phyloP scores from a whole-genome alignment of 768 basidiomycete genomes.

The Strobilomyces confusus region DNA sequence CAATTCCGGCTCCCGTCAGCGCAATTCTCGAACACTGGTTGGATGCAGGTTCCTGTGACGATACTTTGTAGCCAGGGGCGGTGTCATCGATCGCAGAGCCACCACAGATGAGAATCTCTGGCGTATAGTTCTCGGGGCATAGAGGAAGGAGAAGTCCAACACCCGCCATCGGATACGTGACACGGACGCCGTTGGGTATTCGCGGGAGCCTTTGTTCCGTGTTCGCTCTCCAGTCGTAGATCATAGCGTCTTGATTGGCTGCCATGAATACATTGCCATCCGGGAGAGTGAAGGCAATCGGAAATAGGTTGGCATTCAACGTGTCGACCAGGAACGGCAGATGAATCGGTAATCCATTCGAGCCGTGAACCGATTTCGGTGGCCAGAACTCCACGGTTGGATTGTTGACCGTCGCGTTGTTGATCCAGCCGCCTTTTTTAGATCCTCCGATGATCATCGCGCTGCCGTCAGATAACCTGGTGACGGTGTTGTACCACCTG shows the following conservation, averaged over 20 bases:
- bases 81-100: slow-evolving; percentile 66
- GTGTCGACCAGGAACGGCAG: slow-evolving; percentile 64
- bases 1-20: slow-evolving; percentile 61
- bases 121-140: slow-evolving; percentile 56
- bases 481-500: slow-evolving; percentile 76
- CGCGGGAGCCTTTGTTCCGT: slow-evolving; percentile 57
- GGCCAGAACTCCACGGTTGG: slow-evolving; percentile 82
- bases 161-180: slow-evolving; percentile 82
- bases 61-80: slow-evolving; percentile 56
- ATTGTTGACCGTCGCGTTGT: slow-evolving; percentile 76
- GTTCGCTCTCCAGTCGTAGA: slow-evolving; percentile 71
- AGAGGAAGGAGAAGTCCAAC: slow-evolving; percentile 72
- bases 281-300: slow-evolving; percentile 69
- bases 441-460: slow-evolving; percentile 82
- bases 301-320: slow-evolving; percentile 79
- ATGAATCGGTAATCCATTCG: slow-evolving; percentile 62
- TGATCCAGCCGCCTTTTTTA: slow-evolving; percentile 81
- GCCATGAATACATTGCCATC: slow-evolving; percentile 70
- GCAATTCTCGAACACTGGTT: slow-evolving; percentile 68
- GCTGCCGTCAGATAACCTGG: slow-evolving; percentile 72
- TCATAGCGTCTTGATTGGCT: slow-evolving; percentile 74
- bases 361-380: slow-evolving; percentile 66
- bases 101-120: slow-evolving; percentile 74
- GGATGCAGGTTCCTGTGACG: slow-evolving; percentile 70
- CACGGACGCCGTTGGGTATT: slow-evolving; percentile 73